Evolutionary conservation across 2,329 filamentous ascomycete species (phyloP).

Genomic region (Penicillium rolfsii): DNA sequence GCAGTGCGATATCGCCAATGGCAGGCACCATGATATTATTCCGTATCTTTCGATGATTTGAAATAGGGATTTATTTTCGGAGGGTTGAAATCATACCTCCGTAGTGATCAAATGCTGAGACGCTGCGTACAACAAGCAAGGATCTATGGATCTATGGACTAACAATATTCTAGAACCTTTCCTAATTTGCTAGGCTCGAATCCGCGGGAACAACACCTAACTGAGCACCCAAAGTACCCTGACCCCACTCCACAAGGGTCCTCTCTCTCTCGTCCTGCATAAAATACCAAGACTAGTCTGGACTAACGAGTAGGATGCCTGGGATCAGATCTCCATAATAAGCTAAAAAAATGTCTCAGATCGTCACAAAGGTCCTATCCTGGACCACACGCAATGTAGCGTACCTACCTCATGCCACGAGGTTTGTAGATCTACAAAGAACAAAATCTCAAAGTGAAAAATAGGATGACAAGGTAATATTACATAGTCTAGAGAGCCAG

Average conservation of each 20-base stretch:
- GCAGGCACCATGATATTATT: background rate
- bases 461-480: background rate
- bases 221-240: background rate
- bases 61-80: background rate
- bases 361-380: background rate
- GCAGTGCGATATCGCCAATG: slow-evolving; percentile 22
- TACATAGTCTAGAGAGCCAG: background rate
- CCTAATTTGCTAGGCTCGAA: background rate
- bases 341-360: no score
- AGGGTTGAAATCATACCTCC: background rate
- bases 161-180: background rate
- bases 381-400: background rate
- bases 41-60: background rate
- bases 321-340: background rate
- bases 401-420: background rate
- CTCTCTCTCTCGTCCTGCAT: background rate
- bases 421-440: background rate
- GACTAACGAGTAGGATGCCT: background rate
- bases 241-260: background rate
- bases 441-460: background rate
- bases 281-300: background rate
- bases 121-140: background rate
- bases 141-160: background rate
- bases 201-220: background rate
- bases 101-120: no score